Conservation (phyloP, 139 green algal species). For the Closterium sp. region DNA sequence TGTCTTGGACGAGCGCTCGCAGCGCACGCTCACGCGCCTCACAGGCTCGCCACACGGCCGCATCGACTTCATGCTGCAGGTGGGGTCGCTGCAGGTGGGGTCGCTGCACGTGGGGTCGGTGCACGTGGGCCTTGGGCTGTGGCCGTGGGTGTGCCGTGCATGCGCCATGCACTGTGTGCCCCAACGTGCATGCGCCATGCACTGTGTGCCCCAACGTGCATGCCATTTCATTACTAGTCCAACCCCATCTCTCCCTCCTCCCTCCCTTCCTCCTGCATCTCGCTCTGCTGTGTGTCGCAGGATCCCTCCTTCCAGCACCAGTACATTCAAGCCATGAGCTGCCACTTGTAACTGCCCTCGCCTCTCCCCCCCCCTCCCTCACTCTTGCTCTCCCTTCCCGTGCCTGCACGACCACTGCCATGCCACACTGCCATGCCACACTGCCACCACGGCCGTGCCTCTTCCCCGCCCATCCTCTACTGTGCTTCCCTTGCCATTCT, state of each 20-base stretch:
- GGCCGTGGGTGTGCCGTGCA: background rate
- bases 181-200: background rate
- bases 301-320: slow-evolving; percentile 46
- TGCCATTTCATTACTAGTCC: background rate
- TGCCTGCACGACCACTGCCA: background rate
- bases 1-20: slow-evolving; percentile 21
- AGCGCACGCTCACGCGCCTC: slow-evolving; percentile 26
- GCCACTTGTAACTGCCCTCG: slow-evolving; percentile 9
- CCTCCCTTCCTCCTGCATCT: too few relatives aligned
- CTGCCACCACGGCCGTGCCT: background rate
- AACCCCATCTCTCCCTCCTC: too few relatives aligned
- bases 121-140: background rate
- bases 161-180: too few relatives aligned
- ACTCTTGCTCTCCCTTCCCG: background rate
- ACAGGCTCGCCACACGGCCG: slow-evolving; percentile 35
- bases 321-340: slow-evolving; percentile 43
- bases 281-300: background rate
- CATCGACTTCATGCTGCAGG: slow-evolving; percentile 50
- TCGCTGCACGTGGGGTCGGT: too few relatives aligned
- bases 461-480: background rate
- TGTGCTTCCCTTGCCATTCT: background rate
- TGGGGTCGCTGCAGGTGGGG: background rate
- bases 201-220: background rate
- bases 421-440: background rate
- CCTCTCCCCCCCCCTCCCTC: background rate